Base-by-base conservation (phyloP, 495 filamentous ascomycete genomes). In the Lepraria neglecta region DNA sequence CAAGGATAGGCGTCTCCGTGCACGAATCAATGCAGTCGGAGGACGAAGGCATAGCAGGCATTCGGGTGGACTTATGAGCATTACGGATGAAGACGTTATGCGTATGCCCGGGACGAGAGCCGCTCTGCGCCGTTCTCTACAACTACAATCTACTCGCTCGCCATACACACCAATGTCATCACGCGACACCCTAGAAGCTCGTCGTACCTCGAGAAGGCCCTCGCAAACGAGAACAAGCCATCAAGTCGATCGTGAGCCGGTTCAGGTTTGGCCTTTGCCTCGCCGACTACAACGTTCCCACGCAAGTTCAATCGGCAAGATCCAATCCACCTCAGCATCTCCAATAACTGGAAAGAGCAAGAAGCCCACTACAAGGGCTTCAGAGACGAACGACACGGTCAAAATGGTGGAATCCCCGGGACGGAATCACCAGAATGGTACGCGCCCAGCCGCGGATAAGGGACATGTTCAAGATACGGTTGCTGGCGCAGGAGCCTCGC, bases 91-190 rank as follows among this genome's bases (percentile, higher is more conserved):
- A 35, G 66, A 68, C 53, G 56, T 65, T n/a, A 40, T 42, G 30
- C 63, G 58, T 73, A 38, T 77, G 72, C 31, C 71, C 51, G 27
- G 72, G 69, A 58, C 74, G 72, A 63, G 74, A 71, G 21, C 67
- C 33, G 66, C 64, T 1, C 58, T 77, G 2, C 64, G 70, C 46
- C 73, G 71, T n/a, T 73, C 78, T 60, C 71, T 72, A 19, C 70
- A 75, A 33, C 62, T 74, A 14, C 74, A 74, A 17, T 78, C 74
- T 61, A 73, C 73, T 10, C 72, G 71, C 54, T 71, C 72, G 21
- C 65, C 60, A 73, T 80, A 76, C 71, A 76, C 74, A 17, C 67
- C 76, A 46, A 55, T 77, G n/a, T 61, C 72, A 14, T 80, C 78
- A 11, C 67, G 71, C 11, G 76, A 79, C 35, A 73, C 67, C 58